Evolutionary conservation across 306 rosid genomes (phyloP).

Genomic region (Vigna unguiculata): DNA sequence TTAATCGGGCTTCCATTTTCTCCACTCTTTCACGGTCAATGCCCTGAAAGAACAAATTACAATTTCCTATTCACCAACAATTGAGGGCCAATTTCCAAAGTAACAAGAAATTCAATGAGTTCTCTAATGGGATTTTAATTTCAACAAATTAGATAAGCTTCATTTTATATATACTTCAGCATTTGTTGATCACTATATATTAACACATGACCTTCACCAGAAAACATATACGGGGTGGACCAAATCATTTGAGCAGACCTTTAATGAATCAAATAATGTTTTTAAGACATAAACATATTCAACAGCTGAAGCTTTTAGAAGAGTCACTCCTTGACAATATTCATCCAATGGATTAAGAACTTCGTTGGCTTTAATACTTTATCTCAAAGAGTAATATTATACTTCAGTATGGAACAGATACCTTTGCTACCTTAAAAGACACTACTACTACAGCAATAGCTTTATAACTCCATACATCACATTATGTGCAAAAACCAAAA

Average conservation of each 20-base stretch:
- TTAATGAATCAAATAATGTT: background rate
- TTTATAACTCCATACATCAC: background rate
- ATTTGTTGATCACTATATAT: constrained; percentile 4
- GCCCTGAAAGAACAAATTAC: constrained; percentile 61
- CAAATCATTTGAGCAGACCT: constrained; percentile 1
- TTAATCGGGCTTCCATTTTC: constrained; percentile 86
- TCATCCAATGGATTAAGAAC: constrained; percentile 8
- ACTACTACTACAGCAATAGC: background rate
- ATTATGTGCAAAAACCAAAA: constrained; percentile 10
- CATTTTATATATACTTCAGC: constrained; percentile 11
- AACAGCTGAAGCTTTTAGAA: constrained; percentile 3
- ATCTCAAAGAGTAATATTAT: background rate
- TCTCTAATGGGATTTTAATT: constrained; percentile 23
- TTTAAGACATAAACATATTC: constrained; percentile 14
- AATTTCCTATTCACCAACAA: constrained; percentile 39
- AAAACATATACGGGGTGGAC: background rate
- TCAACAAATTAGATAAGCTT: constrained; percentile 10
- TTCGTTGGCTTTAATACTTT: constrained; percentile 17
- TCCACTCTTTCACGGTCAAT: constrained; percentile 85
- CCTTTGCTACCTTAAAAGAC: background rate
- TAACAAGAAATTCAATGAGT: constrained; percentile 8
- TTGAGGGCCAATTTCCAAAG: constrained; percentile 15
- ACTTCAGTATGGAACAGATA: background rate
- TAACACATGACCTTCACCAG: constrained; percentile 7
- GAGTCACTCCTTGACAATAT: background rate